Evolutionary conservation across 2,329 filamentous ascomycete genomes (phyloP), one percentile per base, ranked within the genome.

Genomic region (Pseudogymnoascus sp.): DNA sequence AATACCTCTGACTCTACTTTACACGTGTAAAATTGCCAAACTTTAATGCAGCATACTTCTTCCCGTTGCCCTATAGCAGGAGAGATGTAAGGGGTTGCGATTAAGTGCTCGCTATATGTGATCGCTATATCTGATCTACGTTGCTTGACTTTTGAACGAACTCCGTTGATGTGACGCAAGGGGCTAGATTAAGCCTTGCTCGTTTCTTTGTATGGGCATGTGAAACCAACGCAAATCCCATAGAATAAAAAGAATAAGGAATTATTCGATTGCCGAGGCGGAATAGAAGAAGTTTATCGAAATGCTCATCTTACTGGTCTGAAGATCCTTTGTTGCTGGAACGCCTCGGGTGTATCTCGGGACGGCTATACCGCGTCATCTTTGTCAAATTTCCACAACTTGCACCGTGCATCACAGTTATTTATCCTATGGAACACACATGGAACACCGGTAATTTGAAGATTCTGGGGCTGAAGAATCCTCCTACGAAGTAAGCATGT

Each of bases 311-410:
- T 57, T 13, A 19, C 48, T 13, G 25, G 8, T 14, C 25, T 19
- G 25, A 34, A 57, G 48, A 57, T 57, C 48, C 48, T 28, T 16
- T 6, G 45, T 28, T 28, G n/a, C 13, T 10, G 6, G 11, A 54
- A 54, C 28, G 45, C 45, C 45, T 34, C 48, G 48, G 48, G 48
- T 13, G 13, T 13, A 34, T 16, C 4, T 57, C 25, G 48, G 48
- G 25, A 57, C 16, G 8, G 25, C 23, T 3, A 19, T 21, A 31
- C 25, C n/a, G 25, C 48, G 48, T 57, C 48, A 57, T 2, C n/a
- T 57, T 57, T 31, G 48, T n/a, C n/a, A 34, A 57, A 57, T 57
- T 57, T 31, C n/a, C 51, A 34, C 25, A 34, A 57, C 51, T 31
- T 6, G 51, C 25, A 57, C 48, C 4, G 48, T 19, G 48, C 48